Base-by-base conservation (phyloP, 352 stramenopile genomes). In the Phytophthora ohioensis region DNA sequence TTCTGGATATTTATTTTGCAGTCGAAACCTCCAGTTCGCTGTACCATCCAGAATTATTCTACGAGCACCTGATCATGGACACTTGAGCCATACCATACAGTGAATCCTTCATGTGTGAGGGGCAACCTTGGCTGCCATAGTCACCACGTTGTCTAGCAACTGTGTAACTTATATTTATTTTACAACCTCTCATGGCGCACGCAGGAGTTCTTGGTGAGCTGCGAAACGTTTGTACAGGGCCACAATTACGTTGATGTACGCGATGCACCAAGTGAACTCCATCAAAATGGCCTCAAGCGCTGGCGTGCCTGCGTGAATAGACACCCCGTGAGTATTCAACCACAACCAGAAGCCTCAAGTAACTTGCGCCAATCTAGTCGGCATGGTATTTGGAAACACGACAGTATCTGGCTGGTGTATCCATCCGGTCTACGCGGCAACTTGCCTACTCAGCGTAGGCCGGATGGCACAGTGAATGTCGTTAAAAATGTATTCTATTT, bases 131-230 rank as follows among this genome's bases (percentile, higher is more conserved):
- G 21, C 21, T 27, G 21, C 21, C 21, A 27, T 27, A 27, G 21
- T 27, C 21, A 27, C 21, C 21, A 27, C 21, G 21, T 27, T 27
- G 21, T 27, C 21, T 27, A 27, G 21, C 21, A 27, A 27, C 21
- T 27, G 21, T 27, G 21, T 27, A 2, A 2, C 21, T 27, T 27
- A 27, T 27, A 27, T 27, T 27, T 27, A 27, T 27, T 27, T 27
- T 27, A 27, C 32, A 36, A 13, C 38, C n/a, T 68, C 65, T 42
- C 65, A 72, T 68, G 49, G 49, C 56, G 65, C 65, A 72, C 57
- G 49, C 57, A 68, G 62, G 46, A 49, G n/a, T n/a, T 45, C 13
- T 65, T 8, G 39, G 12, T 32, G 32, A 52, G 45, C 43, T 51
- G n/a, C 27, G 43, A 69, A 64, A 65, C 53, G 54, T 39, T 58